Evolutionary conservation across 306 rosid species (phyloP).

Genomic region (Elaeagnus macrophylla): DNA sequence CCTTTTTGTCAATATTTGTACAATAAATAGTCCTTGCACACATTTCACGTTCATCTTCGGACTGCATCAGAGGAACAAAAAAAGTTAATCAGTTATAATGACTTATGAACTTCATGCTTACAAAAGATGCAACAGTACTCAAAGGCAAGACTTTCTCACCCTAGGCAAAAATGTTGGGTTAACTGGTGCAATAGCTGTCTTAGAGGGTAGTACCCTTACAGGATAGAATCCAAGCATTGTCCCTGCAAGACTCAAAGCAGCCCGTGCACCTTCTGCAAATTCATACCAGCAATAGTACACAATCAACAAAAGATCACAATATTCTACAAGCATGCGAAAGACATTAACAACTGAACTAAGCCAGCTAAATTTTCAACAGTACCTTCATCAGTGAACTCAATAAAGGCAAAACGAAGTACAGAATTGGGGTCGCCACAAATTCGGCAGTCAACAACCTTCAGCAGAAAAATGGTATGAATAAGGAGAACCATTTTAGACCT

Average conservation of each 20-base stretch:
- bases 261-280: constrained; percentile 32
- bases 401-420: constrained; percentile 39
- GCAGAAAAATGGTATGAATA: background rate
- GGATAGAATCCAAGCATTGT: constrained; percentile 44
- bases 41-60: constrained; percentile 40
- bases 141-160: constrained; percentile 17
- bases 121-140: constrained; percentile 6
- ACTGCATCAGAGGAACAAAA: constrained; percentile 10
- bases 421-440: constrained; percentile 41
- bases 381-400: constrained; percentile 40
- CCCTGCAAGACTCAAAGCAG: constrained; percentile 37
- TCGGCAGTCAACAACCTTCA: constrained; percentile 40
- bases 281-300: background rate
- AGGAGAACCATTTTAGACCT: background rate
- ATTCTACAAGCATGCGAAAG: background rate
- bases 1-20: constrained; percentile 43
- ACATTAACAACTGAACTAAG: background rate
- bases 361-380: background rate
- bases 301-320: background rate
- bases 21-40: constrained; percentile 38
- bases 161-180: constrained; percentile 40
- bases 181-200: constrained; percentile 45
- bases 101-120: background rate
- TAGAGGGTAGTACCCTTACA: constrained; percentile 40
- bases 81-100: constrained; percentile 1